A percentile compares a stretch with the other conserved stretches of the same genome.
These are phyloP conservation scores for Russula ochroleuca DNA, from an alignment of 768 basidiomycete genomes.

Conservation along the genomic window DNA sequence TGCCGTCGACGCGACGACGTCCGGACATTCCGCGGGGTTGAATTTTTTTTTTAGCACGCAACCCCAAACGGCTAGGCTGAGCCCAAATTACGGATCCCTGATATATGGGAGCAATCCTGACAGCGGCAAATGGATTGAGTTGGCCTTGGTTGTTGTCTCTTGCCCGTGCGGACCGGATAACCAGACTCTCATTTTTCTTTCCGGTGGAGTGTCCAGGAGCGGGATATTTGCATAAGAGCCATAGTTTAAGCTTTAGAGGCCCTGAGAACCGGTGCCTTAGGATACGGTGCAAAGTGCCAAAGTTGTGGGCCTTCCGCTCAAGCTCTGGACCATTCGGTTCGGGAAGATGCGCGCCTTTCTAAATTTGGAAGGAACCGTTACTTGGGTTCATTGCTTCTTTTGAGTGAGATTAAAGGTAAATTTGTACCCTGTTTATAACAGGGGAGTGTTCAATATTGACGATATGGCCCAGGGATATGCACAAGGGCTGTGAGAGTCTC, in stretches of 20 bases:
- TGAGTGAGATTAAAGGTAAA: conserved; percentile 21
- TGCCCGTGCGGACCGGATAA: conserved; percentile 13
- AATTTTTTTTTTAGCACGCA: conserved; percentile 19
- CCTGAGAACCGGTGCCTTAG: conserved; percentile 17
- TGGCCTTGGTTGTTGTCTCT: conserved; percentile 1
- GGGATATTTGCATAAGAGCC: not conserved
- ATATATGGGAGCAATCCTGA: conserved; percentile 16
- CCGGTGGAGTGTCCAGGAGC: not conserved
- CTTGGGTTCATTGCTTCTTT: conserved; percentile 19
- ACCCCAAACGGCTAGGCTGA: conserved; percentile 24
- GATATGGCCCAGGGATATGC: not conserved
- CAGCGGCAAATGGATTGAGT: conserved; percentile 20
- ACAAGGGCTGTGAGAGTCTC: not conserved
- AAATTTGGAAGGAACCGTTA: not conserved
- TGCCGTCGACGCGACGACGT: not conserved
- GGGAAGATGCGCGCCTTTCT: conserved; percentile 1
- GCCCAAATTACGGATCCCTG: conserved; percentile 10
- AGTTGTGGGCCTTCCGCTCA: not conserved
- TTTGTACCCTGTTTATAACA: conserved; percentile 15
- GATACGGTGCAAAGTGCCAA: not conserved
- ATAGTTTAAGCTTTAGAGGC: conserved; percentile 16
- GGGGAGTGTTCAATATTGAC: not conserved
- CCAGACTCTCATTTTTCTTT: not conserved
- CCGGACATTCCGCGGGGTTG: conserved; percentile 22
- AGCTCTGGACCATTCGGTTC: conserved; percentile 17